Evolutionary conservation across 208 protist genomes (phyloP).

Genomic region (Trypanosoma boissoni): DNA sequence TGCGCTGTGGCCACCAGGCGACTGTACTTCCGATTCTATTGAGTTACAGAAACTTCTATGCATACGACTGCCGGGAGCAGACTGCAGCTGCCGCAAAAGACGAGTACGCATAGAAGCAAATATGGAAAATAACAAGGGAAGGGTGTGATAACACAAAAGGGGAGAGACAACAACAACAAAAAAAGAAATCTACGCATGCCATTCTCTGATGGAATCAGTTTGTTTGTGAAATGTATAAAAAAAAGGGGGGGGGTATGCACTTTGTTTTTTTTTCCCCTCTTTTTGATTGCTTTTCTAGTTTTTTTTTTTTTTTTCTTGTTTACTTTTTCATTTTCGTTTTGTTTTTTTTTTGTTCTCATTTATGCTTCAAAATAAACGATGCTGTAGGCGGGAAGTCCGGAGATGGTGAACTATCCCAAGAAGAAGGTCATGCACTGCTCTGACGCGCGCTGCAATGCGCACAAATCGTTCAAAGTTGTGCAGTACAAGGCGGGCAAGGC

Average conservation of each 20-base stretch:
- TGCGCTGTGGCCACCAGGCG: conserved; percentile 72
- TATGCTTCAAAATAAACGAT: not conserved
- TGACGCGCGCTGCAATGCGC: conserved; percentile 90
- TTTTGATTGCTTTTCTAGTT: conserved; percentile 9
- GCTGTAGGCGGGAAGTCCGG: not conserved
- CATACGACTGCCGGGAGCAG: conserved; percentile 89
- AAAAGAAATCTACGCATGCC: no score
- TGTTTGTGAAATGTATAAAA: no score
- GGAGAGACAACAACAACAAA: conserved; percentile 2
- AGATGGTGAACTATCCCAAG: conserved; percentile 93
- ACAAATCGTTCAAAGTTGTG: conserved; percentile 98
- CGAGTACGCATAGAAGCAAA: conserved; percentile 43
- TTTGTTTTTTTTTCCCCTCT: conserved; percentile 8
- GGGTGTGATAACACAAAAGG: not conserved
- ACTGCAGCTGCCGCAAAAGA: conserved; percentile 74
- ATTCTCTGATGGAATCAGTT: no score
- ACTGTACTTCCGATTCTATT: conserved; percentile 83
- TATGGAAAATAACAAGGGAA: conserved; percentile 9
- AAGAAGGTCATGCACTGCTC: conserved; percentile 92
- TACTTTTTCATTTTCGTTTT: conserved; percentile 2
- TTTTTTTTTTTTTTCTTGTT: conserved; percentile 20
- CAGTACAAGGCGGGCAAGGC: conserved; percentile 99
- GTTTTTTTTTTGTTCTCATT: not conserved
- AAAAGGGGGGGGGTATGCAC: no score
- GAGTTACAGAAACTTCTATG: conserved; percentile 85